Percentiles rank a stretch among this genome's conserved stretches.
phyloP scores from a whole-genome alignment of 768 basidiomycete species.

The Lactifluus hygrophoroides region DNA sequence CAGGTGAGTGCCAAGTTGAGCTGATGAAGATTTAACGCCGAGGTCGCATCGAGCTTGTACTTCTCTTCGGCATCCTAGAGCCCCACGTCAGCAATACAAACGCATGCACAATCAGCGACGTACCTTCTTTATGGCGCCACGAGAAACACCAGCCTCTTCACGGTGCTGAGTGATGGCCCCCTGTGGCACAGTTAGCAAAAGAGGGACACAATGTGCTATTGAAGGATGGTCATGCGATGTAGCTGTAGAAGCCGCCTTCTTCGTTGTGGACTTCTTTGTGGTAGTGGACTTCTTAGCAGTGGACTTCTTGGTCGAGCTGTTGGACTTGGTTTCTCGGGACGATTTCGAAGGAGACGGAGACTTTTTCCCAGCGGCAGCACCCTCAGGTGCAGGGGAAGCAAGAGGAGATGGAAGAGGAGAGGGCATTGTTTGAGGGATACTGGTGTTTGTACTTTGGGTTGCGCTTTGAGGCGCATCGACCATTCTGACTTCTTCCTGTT shows the following conservation, averaged over 20 bases:
- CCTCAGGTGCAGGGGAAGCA: conserved; percentile 10
- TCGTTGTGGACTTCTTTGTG: conserved; percentile 16
- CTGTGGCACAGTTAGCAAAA: conserved; percentile 29
- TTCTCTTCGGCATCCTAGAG: conserved; percentile 44
- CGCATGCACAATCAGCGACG: not conserved
- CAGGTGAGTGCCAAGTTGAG: conserved; percentile 47
- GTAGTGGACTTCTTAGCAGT: conserved; percentile 14
- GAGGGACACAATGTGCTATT: conserved; percentile 30
- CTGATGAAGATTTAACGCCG: conserved; percentile 35
- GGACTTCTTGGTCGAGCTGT: conserved; percentile 15
- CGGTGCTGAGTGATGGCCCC: conserved; percentile 63
- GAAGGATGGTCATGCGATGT: conserved; percentile 30
- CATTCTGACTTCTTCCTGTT: not conserved
- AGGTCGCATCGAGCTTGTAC: conserved; percentile 42
- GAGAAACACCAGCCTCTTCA: conserved; percentile 69
- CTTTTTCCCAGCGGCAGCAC: conserved; percentile 3
- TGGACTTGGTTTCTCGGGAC: conserved; percentile 15
- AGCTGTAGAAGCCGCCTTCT: conserved; percentile 15
- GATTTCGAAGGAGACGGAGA: conserved; percentile 6
- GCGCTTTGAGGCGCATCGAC: not conserved
- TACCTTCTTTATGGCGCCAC: conserved; percentile 60
- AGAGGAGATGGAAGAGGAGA: conserved; percentile 17
- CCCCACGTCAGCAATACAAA: not conserved
- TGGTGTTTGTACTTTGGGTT: too few relatives aligned
- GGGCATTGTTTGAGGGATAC: too few relatives aligned